phyloP scores from a whole-genome alignment of 306 rosid species.

The Begonia masoniana region DNA sequence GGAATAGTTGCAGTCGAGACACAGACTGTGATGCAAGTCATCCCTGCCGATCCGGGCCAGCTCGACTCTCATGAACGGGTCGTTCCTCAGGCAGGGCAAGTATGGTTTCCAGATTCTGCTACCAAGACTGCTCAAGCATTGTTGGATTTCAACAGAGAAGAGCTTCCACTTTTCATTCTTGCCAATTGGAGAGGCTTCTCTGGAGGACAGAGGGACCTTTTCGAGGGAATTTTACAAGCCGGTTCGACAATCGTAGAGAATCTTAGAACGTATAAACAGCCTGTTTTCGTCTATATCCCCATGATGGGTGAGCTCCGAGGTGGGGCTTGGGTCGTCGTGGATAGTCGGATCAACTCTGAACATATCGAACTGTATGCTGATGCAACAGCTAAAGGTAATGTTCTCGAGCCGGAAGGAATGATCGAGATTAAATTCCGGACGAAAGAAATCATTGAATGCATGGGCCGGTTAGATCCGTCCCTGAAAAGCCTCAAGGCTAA shows the following conservation, averaged over 20 bases:
- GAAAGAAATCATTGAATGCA: constrained; percentile 79
- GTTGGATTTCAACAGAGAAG: constrained; percentile 89
- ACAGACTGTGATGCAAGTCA: constrained; percentile 93
- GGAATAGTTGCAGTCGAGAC: constrained; percentile 96
- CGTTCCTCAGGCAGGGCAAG: constrained; percentile 99
- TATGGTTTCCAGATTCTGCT: constrained; percentile 98
- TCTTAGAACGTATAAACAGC: constrained; percentile 92
- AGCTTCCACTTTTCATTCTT: constrained; percentile 86
- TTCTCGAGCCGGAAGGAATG: constrained; percentile 98
- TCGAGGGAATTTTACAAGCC: constrained; percentile 97
- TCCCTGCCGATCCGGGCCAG: constrained; percentile 99
- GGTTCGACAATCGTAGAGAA: constrained; percentile 99
- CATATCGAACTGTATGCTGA: constrained; percentile 96
- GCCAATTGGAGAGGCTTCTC: constrained; percentile 99
- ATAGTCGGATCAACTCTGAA: constrained; percentile 77
- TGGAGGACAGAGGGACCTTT: constrained; percentile 98
- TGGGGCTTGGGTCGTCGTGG: constrained; percentile 98
- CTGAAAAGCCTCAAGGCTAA: constrained; percentile 58
- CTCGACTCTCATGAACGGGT: constrained; percentile 94
- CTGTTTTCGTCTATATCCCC: constrained; percentile 86
- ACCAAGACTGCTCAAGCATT: constrained; percentile 90
- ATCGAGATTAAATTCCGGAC: constrained; percentile 92
- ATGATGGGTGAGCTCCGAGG: constrained; percentile 99
- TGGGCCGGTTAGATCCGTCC: constrained; percentile 86
- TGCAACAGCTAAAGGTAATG: constrained; percentile 82